Conservation (phyloP, 257 asterid genomes). For the Solanum ossicruentum region DNA sequence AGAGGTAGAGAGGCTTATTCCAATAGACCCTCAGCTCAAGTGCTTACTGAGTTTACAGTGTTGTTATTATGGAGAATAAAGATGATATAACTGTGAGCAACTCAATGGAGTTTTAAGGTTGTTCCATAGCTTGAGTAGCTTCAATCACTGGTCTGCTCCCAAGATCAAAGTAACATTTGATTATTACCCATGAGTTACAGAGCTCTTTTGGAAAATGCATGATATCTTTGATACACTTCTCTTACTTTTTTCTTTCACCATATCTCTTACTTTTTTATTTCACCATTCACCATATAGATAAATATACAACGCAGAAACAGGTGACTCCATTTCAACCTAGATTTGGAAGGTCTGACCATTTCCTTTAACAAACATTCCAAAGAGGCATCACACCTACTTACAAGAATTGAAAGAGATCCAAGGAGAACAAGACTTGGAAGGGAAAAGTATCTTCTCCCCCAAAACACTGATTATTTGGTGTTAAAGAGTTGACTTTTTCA, state of each 20-base stretch:
- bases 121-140: neutral
- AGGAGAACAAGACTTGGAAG: neutral
- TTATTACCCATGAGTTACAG: neutral
- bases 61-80: neutral
- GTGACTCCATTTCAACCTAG: neutral
- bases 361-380: neutral
- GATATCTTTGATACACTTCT: neutral
- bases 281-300: neutral
- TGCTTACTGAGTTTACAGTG: neutral
- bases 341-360: neutral
- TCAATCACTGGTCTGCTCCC: neutral
- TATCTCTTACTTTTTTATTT: neutral
- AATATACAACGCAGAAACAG: neutral
- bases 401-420: neutral
- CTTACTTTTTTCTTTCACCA: neutral
- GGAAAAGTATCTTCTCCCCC: neutral
- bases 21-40: too few relatives aligned
- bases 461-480: neutral
- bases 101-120: neutral
- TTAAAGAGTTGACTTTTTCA: neutral
- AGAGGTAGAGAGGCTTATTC: too few relatives aligned
- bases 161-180: neutral
- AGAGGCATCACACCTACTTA: neutral
- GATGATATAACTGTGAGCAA: neutral
- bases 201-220: neutral